phyloP scores from a whole-genome alignment of 768 basidiomycete species.

The Boletus vermiculosoides region DNA sequence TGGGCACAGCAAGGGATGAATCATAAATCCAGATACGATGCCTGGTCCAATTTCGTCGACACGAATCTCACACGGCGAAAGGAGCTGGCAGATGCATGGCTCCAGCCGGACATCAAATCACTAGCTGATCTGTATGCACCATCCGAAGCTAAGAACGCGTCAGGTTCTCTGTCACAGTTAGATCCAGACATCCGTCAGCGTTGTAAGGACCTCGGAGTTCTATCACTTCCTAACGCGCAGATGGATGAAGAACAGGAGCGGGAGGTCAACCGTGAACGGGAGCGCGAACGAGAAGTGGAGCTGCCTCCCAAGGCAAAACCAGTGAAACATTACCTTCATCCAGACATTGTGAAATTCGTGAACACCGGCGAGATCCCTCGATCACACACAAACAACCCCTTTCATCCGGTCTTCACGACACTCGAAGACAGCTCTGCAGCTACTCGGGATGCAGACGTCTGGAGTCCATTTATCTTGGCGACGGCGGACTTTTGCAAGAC shows the following conservation, averaged over 20 bases:
- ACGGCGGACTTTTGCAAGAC: too few relatives aligned
- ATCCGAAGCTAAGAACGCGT: too few relatives aligned
- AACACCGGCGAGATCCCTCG: constrained; percentile 23
- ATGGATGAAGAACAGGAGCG: constrained; percentile 47
- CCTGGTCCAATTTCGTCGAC: constrained; percentile 13
- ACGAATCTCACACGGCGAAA: not conserved
- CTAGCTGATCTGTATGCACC: constrained; percentile 36
- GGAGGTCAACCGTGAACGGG: constrained; percentile 42
- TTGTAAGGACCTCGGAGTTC: constrained; percentile 13
- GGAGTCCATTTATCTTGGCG: too few relatives aligned
- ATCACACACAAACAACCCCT: constrained; percentile 9
- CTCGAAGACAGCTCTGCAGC: not conserved
- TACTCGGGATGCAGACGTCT: too few relatives aligned
- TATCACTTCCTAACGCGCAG: constrained; percentile 6
- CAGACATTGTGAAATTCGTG: constrained; percentile 19
- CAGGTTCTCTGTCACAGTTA: too few relatives aligned
- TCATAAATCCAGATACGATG: constrained; percentile 2
- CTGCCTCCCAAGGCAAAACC: constrained; percentile 30
- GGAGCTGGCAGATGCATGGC: constrained; percentile 29
- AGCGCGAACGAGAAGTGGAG: constrained; percentile 39
- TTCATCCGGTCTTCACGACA: constrained; percentile 17
- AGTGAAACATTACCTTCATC: constrained; percentile 14
- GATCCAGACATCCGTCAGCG: not conserved
- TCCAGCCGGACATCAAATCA: constrained; percentile 36
- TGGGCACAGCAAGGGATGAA: constrained; percentile 27